Conservation (phyloP, 768 basidiomycete species). For the Mrakia hoshinonis region DNA sequence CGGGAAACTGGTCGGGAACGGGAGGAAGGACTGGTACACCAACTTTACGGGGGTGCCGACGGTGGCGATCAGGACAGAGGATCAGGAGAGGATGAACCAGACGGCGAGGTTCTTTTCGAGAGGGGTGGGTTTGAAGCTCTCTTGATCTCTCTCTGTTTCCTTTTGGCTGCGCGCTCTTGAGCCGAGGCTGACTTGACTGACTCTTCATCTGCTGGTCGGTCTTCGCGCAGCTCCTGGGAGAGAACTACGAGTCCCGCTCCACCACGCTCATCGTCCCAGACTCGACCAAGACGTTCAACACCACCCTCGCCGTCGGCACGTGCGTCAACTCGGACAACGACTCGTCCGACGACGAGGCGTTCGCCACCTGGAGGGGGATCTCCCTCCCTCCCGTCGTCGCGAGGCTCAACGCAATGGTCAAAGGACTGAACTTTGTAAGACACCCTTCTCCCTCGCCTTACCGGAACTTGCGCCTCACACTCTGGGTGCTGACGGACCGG, state of each 20-base stretch:
- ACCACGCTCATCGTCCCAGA: constrained; percentile 5
- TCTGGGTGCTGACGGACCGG: background rate
- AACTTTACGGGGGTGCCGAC: background rate
- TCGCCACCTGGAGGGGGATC: background rate
- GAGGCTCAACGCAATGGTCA: background rate
- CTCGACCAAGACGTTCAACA: background rate
- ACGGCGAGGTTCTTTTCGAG: background rate
- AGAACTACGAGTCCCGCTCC: background rate
- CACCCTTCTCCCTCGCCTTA: no score
- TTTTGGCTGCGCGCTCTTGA: no score
- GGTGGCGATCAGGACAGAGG: background rate
- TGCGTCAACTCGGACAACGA: constrained; percentile 18
- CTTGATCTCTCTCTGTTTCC: no score
- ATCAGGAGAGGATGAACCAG: constrained; percentile 4
- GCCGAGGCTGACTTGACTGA: no score
- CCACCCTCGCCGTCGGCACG: constrained; percentile 8
- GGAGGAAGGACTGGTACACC: background rate
- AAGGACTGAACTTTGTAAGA: background rate
- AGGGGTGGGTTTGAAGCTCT: background rate
- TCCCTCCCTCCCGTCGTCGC: background rate
- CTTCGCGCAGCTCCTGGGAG: constrained; percentile 4
- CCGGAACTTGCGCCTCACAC: no score
- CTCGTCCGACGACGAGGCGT: background rate
- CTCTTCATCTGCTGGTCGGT: background rate
- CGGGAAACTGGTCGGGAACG: background rate